These are phyloP conservation scores for Herpetomonas tarakana DNA, from an alignment of 208 protist genomes.

Conservation along the genomic window DNA sequence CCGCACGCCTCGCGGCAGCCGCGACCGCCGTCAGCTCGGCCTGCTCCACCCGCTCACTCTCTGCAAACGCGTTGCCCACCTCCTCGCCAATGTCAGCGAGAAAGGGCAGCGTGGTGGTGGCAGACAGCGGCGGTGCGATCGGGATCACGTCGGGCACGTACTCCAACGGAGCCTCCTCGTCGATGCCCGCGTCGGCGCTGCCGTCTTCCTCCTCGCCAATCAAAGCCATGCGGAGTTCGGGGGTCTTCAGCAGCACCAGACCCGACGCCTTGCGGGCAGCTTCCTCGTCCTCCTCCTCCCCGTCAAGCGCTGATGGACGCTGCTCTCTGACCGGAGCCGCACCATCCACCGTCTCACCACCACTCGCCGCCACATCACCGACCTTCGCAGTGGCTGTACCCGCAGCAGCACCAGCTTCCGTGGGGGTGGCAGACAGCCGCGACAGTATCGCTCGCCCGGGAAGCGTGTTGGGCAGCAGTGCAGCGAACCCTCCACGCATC, in stretches of 20 bases:
- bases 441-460: background rate
- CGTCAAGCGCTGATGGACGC: background rate
- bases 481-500: background rate
- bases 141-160: constrained; percentile 48
- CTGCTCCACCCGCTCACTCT: background rate
- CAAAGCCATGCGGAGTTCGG: background rate
- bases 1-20: no score
- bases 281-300: constrained; percentile 9
- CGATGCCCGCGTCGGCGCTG: constrained; percentile 9
- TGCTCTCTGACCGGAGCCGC: background rate
- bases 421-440: background rate
- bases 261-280: background rate
- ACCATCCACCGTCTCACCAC: background rate
- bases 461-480: background rate
- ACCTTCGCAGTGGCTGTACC: no score
- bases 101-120: constrained; percentile 6
- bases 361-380: no score
- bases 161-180: constrained; percentile 30
- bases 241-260: background rate
- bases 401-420: no score
- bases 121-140: constrained; percentile 17
- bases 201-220: background rate
- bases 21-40: background rate
- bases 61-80: background rate
- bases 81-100: background rate